Evolutionary conservation across 768 basidiomycete species (phyloP).

Genomic region (Suillus paluster): DNA sequence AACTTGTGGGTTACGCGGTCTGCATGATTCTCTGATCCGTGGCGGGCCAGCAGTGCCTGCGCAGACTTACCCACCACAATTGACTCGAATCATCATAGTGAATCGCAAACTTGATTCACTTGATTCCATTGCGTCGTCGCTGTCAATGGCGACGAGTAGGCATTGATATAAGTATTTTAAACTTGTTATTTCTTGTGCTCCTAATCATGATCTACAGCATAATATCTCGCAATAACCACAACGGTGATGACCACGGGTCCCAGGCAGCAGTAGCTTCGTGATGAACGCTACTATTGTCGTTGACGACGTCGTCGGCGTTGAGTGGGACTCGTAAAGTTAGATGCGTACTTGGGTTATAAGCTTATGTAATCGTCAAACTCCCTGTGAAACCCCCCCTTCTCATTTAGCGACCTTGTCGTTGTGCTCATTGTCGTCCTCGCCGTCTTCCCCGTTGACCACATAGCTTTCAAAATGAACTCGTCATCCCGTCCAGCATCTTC

Average conservation of each 20-base stretch:
- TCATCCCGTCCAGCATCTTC: constrained; percentile 62
- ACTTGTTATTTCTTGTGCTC: not conserved
- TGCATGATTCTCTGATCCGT: constrained; percentile 2
- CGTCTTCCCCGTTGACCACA: constrained; percentile 25
- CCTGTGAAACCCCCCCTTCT: constrained; percentile 13
- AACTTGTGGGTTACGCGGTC: constrained; percentile 2
- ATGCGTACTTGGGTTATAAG: not conserved
- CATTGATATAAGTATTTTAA: not conserved
- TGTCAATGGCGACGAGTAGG: not conserved
- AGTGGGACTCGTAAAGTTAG: not conserved
- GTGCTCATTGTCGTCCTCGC: constrained; percentile 10
- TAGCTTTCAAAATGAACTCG: constrained; percentile 51
- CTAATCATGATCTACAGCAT: not conserved
- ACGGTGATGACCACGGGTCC: not conserved
- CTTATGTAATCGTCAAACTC: constrained; percentile 12
- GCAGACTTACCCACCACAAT: constrained; percentile 5
- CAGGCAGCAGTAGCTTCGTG: not conserved
- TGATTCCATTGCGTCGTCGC: not conserved
- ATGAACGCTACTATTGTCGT: not conserved
- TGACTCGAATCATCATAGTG: not conserved
- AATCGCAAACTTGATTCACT: not conserved
- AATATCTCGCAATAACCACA: not conserved
- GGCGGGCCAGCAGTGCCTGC: too few species aligned
- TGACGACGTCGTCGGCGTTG: not conserved
- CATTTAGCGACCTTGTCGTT: constrained; percentile 10